Base-by-base conservation (phyloP, 495 filamentous ascomycete species). In the Bacidia rubella region DNA sequence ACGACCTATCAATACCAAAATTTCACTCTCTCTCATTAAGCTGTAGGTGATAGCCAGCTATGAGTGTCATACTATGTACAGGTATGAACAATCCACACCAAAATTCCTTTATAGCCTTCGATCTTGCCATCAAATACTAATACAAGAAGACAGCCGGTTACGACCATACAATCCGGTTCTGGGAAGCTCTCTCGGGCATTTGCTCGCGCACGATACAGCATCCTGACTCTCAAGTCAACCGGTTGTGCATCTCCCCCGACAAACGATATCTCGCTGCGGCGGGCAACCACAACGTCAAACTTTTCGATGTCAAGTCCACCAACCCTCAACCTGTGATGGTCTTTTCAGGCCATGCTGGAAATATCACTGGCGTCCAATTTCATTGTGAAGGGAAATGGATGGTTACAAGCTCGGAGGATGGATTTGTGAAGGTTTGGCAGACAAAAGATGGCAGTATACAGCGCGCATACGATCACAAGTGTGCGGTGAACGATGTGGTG, bases 351-450 rank as follows among this genome's bases (percentile, higher is more conserved):
- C 92, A 98, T 65, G 93, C 87, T 15, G 84, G 80, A 57, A 98
- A 98, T 59, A 80, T 98, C 63, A 98, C 92, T 0, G 92, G 93
- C 2, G 83, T 98, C 23, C 92, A 89, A 22, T 98, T 97, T 63
- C 92, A 98, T 66, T 95, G 89, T 61, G 92, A 98, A 64, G 89
- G 89, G 11, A 97, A 97, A 68, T 98, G 92, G 92, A 96, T 98
- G 89, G 90, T 96, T n/a, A 98, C 92, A 2, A 92, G 86, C 67
- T 93, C 87, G 35, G 92, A 98, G 65, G 92, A 98, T 61, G 86
- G 90, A 46, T 94, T 89, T 7, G 90, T 98, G 57, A 97, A 96
- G 73, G 94, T 98, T 43, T 98, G 92, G 92, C 93, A 98, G 65
- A 97, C 90, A 5, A 76, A 93, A 22, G 84, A 75, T 4, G 93